Evolutionary conservation across 2,329 filamentous ascomycete species (phyloP).

Genomic region (Colletotrichum eremochloae): DNA sequence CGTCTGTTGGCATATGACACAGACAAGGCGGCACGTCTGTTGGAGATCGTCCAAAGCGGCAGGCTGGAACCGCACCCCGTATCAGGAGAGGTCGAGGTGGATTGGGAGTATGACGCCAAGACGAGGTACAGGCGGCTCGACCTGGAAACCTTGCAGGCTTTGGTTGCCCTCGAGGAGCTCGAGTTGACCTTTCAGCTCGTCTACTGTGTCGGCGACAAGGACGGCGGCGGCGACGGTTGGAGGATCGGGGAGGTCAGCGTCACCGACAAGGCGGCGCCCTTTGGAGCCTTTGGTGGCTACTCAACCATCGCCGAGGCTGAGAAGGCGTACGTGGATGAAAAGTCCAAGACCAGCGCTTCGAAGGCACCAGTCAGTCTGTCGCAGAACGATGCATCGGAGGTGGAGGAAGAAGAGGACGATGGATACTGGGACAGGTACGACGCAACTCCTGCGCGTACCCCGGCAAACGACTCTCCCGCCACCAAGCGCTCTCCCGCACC

Average conservation of each 20-base stretch:
- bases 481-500: constrained; percentile 74
- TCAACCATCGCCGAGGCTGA: constrained; percentile 72
- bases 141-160: constrained; percentile 79
- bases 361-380: constrained; percentile 35
- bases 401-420: constrained; percentile 75
- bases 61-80: constrained; percentile 83
- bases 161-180: constrained; percentile 72
- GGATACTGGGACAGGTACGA: constrained; percentile 87
- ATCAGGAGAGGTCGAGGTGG: constrained; percentile 83
- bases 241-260: constrained; percentile 77
- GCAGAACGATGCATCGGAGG: constrained; percentile 43
- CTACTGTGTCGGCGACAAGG: constrained; percentile 76
- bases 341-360: constrained; percentile 44
- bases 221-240: constrained; percentile 75
- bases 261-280: constrained; percentile 69
- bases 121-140: constrained; percentile 78
- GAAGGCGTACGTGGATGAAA: constrained; percentile 60
- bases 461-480: constrained; percentile 57
- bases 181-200: constrained; percentile 75
- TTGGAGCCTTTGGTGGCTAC: constrained; percentile 65
- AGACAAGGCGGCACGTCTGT: constrained; percentile 67
- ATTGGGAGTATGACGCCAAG: constrained; percentile 74
- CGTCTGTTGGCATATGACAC: constrained; percentile 78
- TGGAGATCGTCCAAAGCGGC: constrained; percentile 72
- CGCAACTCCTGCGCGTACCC: constrained; percentile 73